Evolutionary conservation across 176 grass and related monocot genomes (phyloP).

Genomic region (Hordeum marinum): DNA sequence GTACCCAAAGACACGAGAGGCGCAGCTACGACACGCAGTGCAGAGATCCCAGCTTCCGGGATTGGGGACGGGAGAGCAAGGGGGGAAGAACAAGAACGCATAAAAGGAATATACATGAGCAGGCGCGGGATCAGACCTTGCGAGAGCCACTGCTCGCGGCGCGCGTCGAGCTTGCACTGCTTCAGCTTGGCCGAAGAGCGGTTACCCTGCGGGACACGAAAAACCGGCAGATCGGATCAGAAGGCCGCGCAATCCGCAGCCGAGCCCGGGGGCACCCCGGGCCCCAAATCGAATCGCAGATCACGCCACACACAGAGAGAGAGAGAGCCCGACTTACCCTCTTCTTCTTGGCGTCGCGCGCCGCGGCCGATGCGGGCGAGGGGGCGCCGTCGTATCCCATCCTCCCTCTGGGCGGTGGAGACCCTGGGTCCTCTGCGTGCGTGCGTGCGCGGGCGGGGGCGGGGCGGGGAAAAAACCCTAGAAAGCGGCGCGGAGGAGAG

Average conservation of each 20-base stretch:
- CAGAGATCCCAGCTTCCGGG: constrained; percentile 33
- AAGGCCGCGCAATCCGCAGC: not conserved
- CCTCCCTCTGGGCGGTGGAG: not conserved
- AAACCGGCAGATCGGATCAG: constrained; percentile 26
- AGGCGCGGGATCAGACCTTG: constrained; percentile 62
- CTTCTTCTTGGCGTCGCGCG: constrained; percentile 81
- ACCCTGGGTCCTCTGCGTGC: not conserved
- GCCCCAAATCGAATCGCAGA: constrained; percentile 28
- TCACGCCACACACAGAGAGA: not conserved
- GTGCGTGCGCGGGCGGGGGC: not conserved
- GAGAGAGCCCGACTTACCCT: constrained; percentile 27
- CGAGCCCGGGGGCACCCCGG: not conserved
- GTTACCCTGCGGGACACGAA: constrained; percentile 45
- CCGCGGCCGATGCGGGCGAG: constrained; percentile 29
- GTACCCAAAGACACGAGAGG: not conserved
- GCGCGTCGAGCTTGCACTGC: constrained; percentile 92
- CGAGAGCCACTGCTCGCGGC: constrained; percentile 95
- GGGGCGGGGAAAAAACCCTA: constrained; percentile 36
- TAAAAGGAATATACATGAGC: not conserved
- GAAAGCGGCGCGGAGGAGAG: constrained; percentile 22
- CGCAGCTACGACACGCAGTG: not conserved
- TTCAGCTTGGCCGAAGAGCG: constrained; percentile 88
- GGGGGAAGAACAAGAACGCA: not conserved
- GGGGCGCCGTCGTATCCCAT: constrained; percentile 64
- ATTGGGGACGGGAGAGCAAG: constrained; percentile 1